Percentiles rank a stretch among this genome's conserved stretches.
Conservation (phyloP, 257 asterid genomes). For the Lantana camara region DNA sequence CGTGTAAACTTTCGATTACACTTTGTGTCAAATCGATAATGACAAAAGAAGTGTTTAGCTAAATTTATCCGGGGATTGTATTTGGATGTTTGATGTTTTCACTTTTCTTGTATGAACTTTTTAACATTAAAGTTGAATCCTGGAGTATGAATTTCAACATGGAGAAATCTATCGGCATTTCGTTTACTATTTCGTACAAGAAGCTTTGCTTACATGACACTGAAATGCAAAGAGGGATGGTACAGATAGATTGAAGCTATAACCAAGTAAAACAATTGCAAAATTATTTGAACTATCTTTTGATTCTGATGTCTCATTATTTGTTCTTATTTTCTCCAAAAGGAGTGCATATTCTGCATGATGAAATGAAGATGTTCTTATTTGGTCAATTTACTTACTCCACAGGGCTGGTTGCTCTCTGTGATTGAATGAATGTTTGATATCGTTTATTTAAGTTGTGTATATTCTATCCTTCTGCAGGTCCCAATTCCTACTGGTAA, state of each 20-base stretch:
- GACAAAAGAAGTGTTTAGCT: not conserved
- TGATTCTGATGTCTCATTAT: not conserved
- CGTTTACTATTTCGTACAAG: no score
- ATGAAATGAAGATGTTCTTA: not conserved
- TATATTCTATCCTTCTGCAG: slow-evolving; percentile 54
- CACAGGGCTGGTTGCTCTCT: not conserved
- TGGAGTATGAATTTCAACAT: not conserved
- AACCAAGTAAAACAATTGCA: not conserved
- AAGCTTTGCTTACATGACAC: not conserved
- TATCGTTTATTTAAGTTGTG: no score
- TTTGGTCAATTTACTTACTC: not conserved
- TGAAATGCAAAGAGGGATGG: not conserved
- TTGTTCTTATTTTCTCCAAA: not conserved
- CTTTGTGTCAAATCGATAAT: not conserved
- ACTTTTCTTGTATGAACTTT: not conserved
- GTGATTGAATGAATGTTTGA: not conserved
- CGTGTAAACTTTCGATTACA: not conserved
- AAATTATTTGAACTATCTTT: not conserved
- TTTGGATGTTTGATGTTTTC: not conserved
- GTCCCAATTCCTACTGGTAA: slow-evolving; percentile 82
- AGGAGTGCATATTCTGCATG: not conserved
- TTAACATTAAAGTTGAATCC: not conserved
- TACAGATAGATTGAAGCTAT: not conserved
- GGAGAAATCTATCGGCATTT: not conserved
- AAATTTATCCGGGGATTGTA: not conserved